Evolutionary conservation across 176 grass and related monocot genomes (phyloP).

Genomic region (Triticum urartu): DNA sequence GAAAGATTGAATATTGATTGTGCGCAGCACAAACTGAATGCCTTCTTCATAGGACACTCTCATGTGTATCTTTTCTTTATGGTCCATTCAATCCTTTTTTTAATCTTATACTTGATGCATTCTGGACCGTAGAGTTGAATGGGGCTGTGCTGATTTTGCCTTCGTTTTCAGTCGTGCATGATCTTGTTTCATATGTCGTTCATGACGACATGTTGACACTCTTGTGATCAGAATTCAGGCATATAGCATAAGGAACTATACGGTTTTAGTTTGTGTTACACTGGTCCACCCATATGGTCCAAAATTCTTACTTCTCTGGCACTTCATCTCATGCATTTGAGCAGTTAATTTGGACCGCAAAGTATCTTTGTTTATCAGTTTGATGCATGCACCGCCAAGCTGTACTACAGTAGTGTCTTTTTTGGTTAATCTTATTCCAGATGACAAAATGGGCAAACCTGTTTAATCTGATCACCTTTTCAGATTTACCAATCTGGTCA

Average conservation of each 20-base stretch:
- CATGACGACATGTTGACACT: background rate
- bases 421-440: background rate
- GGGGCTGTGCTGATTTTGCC: background rate
- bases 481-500: background rate
- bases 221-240: background rate
- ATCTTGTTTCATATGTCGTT: background rate
- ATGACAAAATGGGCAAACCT: background rate
- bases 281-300: background rate
- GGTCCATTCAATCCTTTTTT: background rate
- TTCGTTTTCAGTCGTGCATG: background rate
- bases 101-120: background rate
- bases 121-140: background rate
- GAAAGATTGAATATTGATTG: too few relatives aligned
- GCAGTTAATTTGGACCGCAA: background rate
- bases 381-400: background rate
- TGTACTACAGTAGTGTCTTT: background rate
- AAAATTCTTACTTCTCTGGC: background rate
- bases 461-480: background rate
- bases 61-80: conserved; percentile 3
- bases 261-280: background rate
- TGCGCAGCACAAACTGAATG: background rate
- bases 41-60: background rate
- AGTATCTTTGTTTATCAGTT: background rate
- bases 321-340: background rate
- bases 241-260: background rate